Evolutionary conservation across 2,329 filamentous ascomycete genomes (phyloP).

Genomic region (Teratosphaeria nubilosa): DNA sequence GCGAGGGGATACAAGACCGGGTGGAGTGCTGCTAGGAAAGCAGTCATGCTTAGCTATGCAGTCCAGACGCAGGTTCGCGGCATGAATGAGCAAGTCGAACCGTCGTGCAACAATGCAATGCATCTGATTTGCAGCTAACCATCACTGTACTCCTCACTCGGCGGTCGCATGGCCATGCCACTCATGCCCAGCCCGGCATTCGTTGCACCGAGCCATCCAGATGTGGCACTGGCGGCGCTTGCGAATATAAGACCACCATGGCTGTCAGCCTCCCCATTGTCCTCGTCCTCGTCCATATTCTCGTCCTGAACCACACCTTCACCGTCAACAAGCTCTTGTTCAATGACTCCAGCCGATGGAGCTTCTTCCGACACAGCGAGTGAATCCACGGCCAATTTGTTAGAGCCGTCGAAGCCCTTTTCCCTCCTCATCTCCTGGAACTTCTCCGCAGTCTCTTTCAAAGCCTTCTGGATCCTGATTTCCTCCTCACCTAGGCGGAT

Average conservation of each 20-base stretch:
- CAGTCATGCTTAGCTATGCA: too few species aligned
- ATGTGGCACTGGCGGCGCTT: neutral
- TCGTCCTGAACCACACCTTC: neutral
- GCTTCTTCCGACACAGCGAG: neutral
- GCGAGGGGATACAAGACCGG: too few species aligned
- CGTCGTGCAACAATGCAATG: neutral
- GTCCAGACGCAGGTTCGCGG: neutral
- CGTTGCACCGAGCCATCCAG: neutral
- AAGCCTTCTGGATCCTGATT: slow-evolving; percentile 65
- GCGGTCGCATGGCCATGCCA: neutral
- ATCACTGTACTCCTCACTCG: neutral
- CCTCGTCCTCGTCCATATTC: neutral
- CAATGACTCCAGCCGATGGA: neutral
- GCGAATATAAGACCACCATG: neutral
- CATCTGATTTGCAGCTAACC: neutral
- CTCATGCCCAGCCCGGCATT: neutral
- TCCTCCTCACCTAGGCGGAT: slow-evolving; percentile 59
- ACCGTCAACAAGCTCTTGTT: neutral
- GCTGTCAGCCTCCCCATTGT: neutral
- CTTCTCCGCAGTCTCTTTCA: slow-evolving; percentile 70
- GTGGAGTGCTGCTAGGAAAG: too few species aligned
- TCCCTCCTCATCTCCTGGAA: slow-evolving; percentile 50
- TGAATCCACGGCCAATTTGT: neutral
- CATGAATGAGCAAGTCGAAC: neutral
- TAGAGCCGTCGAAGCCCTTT: slow-evolving; percentile 27